Base-by-base conservation (phyloP, 352 stramenopile species). In the Pythium rhizo-oryzae region DNA sequence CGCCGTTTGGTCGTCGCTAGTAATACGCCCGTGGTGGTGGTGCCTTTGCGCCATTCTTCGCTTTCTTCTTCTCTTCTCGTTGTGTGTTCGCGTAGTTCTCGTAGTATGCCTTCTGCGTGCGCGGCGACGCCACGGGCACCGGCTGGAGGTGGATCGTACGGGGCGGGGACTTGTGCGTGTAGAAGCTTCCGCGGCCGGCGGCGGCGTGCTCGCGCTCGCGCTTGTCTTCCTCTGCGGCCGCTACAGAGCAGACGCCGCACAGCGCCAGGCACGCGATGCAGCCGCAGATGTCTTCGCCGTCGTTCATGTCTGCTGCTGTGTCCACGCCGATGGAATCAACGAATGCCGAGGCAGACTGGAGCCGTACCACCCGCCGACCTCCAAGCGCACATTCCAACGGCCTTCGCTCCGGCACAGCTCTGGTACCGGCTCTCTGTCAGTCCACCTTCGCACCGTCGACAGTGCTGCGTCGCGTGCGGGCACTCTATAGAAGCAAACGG, bases 211-310 rank as follows among this genome's bases (percentile, higher is more conserved):
- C 86, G 8, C 86, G 84, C 63, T 94, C 86, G 5, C 83, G 76
- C 76, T 94, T 92, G 68, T 91, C 86, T 72, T 94, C 84, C 66
- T 94, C 86, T 0, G 84, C 86, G 18, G 86, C 86, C 8, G 84
- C 86, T 4, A 92, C 86, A 54, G 80, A 92, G 67, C 86, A 92
- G 1, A 94, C 82, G 21, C 84, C 84, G 18, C 86, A 94, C 37
- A 94, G 79, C 39, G 80, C 82, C 0, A 80, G 76, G 49, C 86
- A 94, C n/a, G 75, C 80, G 21, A 94, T 71, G 46, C 86, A 92
- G 1, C 86, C 84, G 73, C 85, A 94, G 51, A 91, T 67, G 59
- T 94, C 84, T 72, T 92, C 86, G 8, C 79, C 73, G 44, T 92
- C 84, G 74, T 84, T 92, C 86, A 94, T 94, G 23, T n/a, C 6